Evolutionary conservation across 1,284 basidiomycete genomes (phyloP).

Genomic region (Marasmius oreades): DNA sequence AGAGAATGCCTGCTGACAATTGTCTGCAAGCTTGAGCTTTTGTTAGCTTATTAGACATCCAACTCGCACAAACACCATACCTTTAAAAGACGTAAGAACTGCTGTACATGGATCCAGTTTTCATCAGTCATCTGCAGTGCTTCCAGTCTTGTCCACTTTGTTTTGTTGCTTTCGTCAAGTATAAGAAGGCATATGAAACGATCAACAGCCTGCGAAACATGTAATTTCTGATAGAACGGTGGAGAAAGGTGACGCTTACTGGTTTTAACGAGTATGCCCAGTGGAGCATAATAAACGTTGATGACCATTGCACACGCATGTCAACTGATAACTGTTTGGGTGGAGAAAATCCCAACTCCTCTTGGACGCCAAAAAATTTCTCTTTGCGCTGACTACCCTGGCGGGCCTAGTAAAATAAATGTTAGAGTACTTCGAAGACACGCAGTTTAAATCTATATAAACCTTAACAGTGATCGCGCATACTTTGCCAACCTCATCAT

Average conservation of each 20-base stretch:
- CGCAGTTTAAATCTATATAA: no score
- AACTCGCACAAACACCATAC: background rate
- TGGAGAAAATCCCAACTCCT: background rate
- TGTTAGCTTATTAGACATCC: background rate
- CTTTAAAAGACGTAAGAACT: background rate
- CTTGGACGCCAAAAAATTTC: background rate
- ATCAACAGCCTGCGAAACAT: slow-evolving; percentile 24
- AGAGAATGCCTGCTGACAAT: slow-evolving; percentile 38
- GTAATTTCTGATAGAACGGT: slow-evolving; percentile 24
- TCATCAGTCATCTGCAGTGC: slow-evolving; percentile 22
- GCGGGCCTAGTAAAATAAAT: background rate
- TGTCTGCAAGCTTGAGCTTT: slow-evolving; percentile 30
- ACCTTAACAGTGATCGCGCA: slow-evolving; percentile 21
- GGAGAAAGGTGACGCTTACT: slow-evolving; percentile 38
- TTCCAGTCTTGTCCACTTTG: slow-evolving; percentile 25
- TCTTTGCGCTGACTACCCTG: background rate
- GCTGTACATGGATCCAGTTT: slow-evolving; percentile 27
- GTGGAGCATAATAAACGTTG: slow-evolving; percentile 9
- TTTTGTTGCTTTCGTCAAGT: slow-evolving; percentile 22
- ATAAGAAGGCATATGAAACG: slow-evolving; percentile 28
- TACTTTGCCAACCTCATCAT: slow-evolving; percentile 17
- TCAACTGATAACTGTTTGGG: background rate
- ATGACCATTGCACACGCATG: background rate
- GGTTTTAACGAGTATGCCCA: slow-evolving; percentile 33
- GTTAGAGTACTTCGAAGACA: background rate